Evolutionary conservation across 176 grass and related monocot species (phyloP), one percentile per base, ranked within the genome.

Genomic region (Dendrocalamus sinicus): DNA sequence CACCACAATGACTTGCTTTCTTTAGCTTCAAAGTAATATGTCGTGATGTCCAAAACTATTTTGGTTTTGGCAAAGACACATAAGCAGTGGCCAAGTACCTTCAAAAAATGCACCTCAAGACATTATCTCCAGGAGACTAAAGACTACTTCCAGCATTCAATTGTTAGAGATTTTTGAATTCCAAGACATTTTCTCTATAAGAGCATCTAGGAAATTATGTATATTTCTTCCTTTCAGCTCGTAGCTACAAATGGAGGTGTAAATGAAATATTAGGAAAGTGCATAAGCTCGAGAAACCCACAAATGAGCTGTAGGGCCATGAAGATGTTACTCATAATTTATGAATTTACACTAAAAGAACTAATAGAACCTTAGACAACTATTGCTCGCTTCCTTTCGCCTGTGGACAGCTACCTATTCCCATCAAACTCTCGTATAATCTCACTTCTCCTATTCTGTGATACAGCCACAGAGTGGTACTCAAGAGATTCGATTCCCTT

Each of bases 361-460:
- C 14, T 17, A 63, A 15, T 46, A 41, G 45, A 62, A 62, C 59
- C 12, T 50, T 9, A 78, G 62, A 14, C 23, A 64, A 45, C 40
- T 44, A 44, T 76, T 26, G 22, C 10, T 62, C n/a, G 44, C 35
- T 59, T 76, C 73, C 52, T 41, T 77, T 73, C n/a, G 23, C 46
- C 45, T 73, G 44, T 73, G 70, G 13, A 71, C 54, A 77, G 53
- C 54, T 44, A 44, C 55, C 20, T 44, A 43, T 44, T 77, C 41
- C 75, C 22, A 39, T 44, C n/a, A 62, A 78, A 24, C 23, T 45
- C 37, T 60, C 24, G 39, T 60, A 20, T 76, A 78, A 45, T 9
- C 22, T 60, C 20, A 41, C 3, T 23, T 61, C 10, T 73, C 46
- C 46, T 73, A 46, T 73, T 50, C 70, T 28, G 70, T 30, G 45